phyloP scores from a whole-genome alignment of 257 asterid species.

The Primulina tabacum region DNA sequence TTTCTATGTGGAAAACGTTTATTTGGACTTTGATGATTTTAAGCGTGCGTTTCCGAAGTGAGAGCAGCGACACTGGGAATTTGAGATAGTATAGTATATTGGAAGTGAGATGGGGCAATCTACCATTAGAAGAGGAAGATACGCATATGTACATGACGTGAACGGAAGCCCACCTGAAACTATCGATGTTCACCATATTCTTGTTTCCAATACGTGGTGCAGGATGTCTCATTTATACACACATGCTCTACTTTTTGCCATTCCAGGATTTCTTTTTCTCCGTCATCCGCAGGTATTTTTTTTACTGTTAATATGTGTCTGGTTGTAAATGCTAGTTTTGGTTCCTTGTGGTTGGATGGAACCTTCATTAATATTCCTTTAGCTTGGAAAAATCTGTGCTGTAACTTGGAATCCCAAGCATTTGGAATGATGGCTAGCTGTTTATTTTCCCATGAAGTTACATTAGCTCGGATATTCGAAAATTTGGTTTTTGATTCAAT shows the following conservation, averaged over 20 bases:
- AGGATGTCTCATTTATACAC: conserved; percentile 27
- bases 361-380: neutral
- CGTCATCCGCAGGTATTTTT: conserved; percentile 42
- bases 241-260: conserved; percentile 37
- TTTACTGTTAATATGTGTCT: neutral
- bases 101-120: conserved; percentile 33
- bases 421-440: neutral
- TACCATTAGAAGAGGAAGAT: conserved; percentile 39
- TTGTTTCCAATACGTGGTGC: neutral
- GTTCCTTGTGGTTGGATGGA: neutral
- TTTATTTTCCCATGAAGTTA: neutral
- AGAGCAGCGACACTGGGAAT: neutral
- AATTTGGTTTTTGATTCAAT: neutral
- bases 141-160: conserved; percentile 49
- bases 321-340: neutral
- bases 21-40: neutral
- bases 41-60: no score
- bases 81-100: conserved; percentile 4
- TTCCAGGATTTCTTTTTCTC: conserved; percentile 31
- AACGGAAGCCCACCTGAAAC: conserved; percentile 38
- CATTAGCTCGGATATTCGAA: neutral
- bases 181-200: conserved; percentile 50
- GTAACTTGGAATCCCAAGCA: neutral
- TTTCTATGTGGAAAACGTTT: neutral
- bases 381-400: conserved; percentile 7